Evolutionary conservation across 345 rosid genomes (phyloP).

Genomic region (Arabis alpina): DNA sequence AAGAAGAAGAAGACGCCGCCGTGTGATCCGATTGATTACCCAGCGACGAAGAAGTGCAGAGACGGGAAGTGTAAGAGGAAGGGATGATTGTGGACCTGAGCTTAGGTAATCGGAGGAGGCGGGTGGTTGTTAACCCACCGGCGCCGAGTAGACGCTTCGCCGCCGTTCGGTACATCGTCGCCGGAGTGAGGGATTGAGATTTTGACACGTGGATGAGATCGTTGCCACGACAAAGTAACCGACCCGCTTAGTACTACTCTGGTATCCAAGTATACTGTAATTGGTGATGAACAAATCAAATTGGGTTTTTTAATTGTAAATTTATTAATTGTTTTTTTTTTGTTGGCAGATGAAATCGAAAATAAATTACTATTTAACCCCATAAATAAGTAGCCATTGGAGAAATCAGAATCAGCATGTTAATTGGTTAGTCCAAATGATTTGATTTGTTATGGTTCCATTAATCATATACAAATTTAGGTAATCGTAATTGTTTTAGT

Average conservation of each 20-base stretch:
- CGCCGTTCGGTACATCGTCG: conserved; percentile 66
- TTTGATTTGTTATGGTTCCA: too few species aligned
- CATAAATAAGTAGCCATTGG: too few species aligned
- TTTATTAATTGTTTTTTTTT: too few species aligned
- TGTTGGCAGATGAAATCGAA: too few species aligned
- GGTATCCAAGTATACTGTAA: not conserved
- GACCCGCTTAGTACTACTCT: not conserved
- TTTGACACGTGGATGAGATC: conserved; percentile 33
- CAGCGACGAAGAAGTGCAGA: conserved; percentile 44
- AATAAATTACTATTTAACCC: too few species aligned
- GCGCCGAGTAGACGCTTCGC: conserved; percentile 55
- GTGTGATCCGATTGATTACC: conserved; percentile 41
- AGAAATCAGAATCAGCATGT: not conserved
- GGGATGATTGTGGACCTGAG: conserved; percentile 32
- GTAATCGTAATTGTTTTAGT: too few species aligned
- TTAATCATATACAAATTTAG: too few species aligned
- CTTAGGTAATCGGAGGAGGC: conserved; percentile 39
- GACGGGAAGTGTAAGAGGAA: conserved; percentile 40
- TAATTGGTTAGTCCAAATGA: not conserved
- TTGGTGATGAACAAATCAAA: conserved; percentile 11
- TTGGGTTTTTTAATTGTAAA: not conserved
- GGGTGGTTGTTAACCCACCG: conserved; percentile 25
- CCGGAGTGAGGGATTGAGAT: conserved; percentile 8
- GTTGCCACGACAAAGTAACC: conserved; percentile 28
- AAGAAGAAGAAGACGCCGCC: conserved; percentile 38